These are phyloP conservation scores for maize (Zea mays) DNA, from an alignment of 176 grass and related monocot species.

Conservation along the genomic window Zm-B73-REFERENCE-NAM-5.0 NC_050104.1:149948501-149949000, in stretches of 20 bases:
- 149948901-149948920: slow-evolving; percentile 90
- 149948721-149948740: background rate
- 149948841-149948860: slow-evolving; percentile 91
- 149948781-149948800: slow-evolving; percentile 58
- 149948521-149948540: background rate
- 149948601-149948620: background rate
- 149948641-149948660: background rate
- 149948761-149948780: slow-evolving; percentile 21
- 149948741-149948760: background rate
- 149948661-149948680: slow-evolving; percentile 4
- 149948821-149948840: slow-evolving; percentile 90
- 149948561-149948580: background rate
- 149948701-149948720: background rate
- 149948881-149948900: slow-evolving; percentile 76
- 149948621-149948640: slow-evolving; percentile 11
- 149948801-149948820: slow-evolving; percentile 94
- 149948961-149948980: slow-evolving; percentile 86
- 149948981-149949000: slow-evolving; percentile 80
- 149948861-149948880: slow-evolving; percentile 76
- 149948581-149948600: background rate
- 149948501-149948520: background rate
- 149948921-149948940: slow-evolving; percentile 72
- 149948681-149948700: background rate
- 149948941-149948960: slow-evolving; percentile 92
- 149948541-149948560: background rate